Base-by-base conservation (phyloP, 2,329 filamentous ascomycete genomes). In the Gnomoniopsis sp. region DNA sequence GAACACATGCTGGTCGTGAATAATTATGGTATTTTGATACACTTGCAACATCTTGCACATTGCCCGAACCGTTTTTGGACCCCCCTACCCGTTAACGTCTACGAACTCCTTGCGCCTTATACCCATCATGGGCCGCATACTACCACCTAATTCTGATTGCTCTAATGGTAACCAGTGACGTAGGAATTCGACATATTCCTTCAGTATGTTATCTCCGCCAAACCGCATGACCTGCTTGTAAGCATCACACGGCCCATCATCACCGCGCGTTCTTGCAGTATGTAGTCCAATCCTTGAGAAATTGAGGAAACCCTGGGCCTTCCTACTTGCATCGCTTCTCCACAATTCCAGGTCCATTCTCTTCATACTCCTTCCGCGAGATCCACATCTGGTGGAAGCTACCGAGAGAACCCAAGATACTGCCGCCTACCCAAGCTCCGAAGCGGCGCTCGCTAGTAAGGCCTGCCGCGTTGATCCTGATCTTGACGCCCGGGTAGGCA, bases 311-410 rank as follows among this genome's bases (percentile, higher is more conserved):
- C 34, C 23, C 10, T 14, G 30, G 15, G 21, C 21, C 21, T 14
- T 36, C 41, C 33, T 62, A 98, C 79, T 96, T 96, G 83, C 93
- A 98, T 68, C 93, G 83, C 84, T 96, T 97, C 81, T 98, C 93
- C 48, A 98, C 90, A 67, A 98, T 93, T 64, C 86, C 86, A 6
- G 87, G 79, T 1, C 95, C 95, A 72, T 96, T 93, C 79, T 99
- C 96, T 64, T 97, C 92, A 68, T 97, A 98, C 78, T 99, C 95
- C 80, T 96, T 96, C 74, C 87, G 91, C 23, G 89, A 93, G 67
- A 99, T 96, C 95, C 95, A 99, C 89, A 99, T 93, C 79, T 99
- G 95, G 77, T 99, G 95, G 77, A 99, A 99, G 15, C 93, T 96
- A 11, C 96, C 96, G 76, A 99, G 75, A 74, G 93, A 97, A 7